Percentiles rank a stretch among this genome's conserved stretches.
Conservation (phyloP, 2,329 filamentous ascomycete species). For the Cladosporium sp. region DNA sequence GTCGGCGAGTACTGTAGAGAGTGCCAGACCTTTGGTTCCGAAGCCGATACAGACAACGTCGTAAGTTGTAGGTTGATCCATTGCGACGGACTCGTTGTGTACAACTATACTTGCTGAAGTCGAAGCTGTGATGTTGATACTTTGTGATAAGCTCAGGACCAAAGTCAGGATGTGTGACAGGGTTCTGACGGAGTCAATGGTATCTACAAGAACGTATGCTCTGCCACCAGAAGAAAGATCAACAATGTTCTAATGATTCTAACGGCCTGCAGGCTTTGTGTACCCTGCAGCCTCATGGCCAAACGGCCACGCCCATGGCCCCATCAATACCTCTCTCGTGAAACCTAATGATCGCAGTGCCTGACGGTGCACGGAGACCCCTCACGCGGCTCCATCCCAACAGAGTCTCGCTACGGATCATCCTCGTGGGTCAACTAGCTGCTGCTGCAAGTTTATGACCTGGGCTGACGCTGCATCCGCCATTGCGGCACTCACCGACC, state of each 20-base stretch:
- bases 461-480: background rate
- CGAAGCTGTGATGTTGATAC: background rate
- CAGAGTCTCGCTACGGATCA: conserved; percentile 14
- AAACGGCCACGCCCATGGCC: conserved; percentile 9
- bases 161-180: background rate
- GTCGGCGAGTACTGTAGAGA: conserved; percentile 29
- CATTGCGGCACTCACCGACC: background rate
- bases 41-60: conserved; percentile 31
- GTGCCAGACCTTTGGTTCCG: conserved; percentile 27
- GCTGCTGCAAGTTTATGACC: conserved; percentile 8
- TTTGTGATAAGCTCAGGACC: background rate
- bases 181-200: background rate
- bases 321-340: conserved; percentile 2
- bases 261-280: background rate
- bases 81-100: background rate
- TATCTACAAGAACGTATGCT: conserved; percentile 1
- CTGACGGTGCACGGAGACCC: conserved; percentile 6
- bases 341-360: conserved; percentile 10
- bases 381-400: conserved; percentile 10
- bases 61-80: conserved; percentile 20
- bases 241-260: background rate
- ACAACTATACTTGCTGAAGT: background rate
- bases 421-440: conserved; percentile 12
- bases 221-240: background rate
- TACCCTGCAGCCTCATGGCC: conserved; percentile 1